Base-by-base conservation (phyloP, 345 rosid species). In the Populus pruinosa region DNA sequence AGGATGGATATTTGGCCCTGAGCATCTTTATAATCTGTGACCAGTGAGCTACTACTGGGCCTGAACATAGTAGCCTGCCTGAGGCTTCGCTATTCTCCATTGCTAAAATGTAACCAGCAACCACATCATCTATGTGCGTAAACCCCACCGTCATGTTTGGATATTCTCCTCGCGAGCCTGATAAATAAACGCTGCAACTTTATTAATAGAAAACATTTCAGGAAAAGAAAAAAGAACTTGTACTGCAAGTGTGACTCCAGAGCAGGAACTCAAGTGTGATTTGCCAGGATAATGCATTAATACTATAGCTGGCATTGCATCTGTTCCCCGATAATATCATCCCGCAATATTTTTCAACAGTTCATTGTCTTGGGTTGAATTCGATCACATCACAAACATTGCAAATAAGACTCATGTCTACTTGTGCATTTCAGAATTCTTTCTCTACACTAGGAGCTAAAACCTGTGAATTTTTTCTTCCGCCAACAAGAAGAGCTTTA, bases 1-100 rank as follows among this genome's bases (percentile, higher is more conserved):
- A 91, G 67, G 81, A 83, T 1, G 98, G 92, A 82, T 91, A 92
- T 49, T 87, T 92, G 67, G 87, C 82, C 81, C 75, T 87, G n/a
- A 92, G 86, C 96, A 95, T 85, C 76, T 83, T 85, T 44, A 92
- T 84, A 64, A 95, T 87, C 80, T 88, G 80, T 11, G 96, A 91
- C 96, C 93, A 93, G 47, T 90, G 92, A 80, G 91, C 92, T 6
- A 92, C 98, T 6, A 92, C 98, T 6, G 91, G 82, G 76, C 93
- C 83, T 14, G 98, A 91, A 69, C 96, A 93, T 20, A 92, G 23
- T 21, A 95, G 82, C 81, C 98, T 87, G 33, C 97, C 97, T 2
- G 97, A 87, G 71, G 90, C 93, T 69, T 71, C 86, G 55, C 78
- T 70, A 76, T 92, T 89, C 82, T 93, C 93, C 98, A 96, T 96